These are phyloP conservation scores for Nidularia sp. DNA, from an alignment of 768 basidiomycete species.

Conservation along the genomic window DNA sequence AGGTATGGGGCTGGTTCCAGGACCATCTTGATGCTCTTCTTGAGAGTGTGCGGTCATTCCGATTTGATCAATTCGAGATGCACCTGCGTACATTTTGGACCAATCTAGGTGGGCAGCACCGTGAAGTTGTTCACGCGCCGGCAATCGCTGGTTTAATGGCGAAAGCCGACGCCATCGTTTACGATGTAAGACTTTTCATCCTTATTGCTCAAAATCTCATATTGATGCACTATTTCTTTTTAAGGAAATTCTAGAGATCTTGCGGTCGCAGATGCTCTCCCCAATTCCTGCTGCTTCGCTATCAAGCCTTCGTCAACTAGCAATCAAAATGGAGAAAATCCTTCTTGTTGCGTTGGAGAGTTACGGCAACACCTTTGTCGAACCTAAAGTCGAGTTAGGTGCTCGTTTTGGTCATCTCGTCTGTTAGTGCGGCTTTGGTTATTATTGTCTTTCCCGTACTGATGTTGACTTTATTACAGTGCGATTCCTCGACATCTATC, in stretches of 20 bases:
- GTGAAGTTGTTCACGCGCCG: conserved; percentile 87
- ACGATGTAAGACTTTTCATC: conserved; percentile 66
- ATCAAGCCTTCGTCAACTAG: conserved; percentile 71
- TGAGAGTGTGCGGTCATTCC: conserved; percentile 70
- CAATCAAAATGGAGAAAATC: conserved; percentile 91
- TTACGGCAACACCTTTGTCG: conserved; percentile 86
- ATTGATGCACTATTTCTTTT: conserved; percentile 12
- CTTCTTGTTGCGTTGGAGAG: conserved; percentile 74
- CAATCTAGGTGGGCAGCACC: conserved; percentile 64
- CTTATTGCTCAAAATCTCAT: conserved; percentile 3
- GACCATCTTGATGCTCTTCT: conserved; percentile 83
- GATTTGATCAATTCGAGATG: conserved; percentile 89
- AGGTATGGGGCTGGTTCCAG: conserved; percentile 91
- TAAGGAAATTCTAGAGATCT: conserved; percentile 83
- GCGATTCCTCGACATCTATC: conserved; percentile 88
- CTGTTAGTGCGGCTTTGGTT: conserved; percentile 66
- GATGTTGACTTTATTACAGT: conserved; percentile 38
- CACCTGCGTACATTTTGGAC: conserved; percentile 86
- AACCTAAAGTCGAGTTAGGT: conserved; percentile 87
- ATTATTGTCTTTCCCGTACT: conserved; percentile 5
- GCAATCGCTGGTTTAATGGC: conserved; percentile 87
- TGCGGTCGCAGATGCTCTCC: conserved; percentile 82
- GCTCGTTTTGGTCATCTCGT: conserved; percentile 90
- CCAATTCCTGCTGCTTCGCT: conserved; percentile 66
- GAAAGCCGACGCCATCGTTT: conserved; percentile 85